phyloP scores from a whole-genome alignment of 2,329 filamentous ascomycete genomes.

The Aspergillus carbonarius region DNA sequence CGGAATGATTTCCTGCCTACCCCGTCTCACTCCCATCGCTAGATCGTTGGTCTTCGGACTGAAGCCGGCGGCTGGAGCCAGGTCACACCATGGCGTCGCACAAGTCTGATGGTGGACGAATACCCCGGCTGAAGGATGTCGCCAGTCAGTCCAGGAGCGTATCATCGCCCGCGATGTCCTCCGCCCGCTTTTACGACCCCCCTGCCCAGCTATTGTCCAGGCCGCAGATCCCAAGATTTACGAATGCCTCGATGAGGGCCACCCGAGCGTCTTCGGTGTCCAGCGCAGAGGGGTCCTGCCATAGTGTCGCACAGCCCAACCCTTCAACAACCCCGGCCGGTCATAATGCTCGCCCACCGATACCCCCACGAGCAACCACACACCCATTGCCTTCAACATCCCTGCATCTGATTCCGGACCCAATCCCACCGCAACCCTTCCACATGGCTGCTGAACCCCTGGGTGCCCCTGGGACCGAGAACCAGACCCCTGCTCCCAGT shows the following conservation, averaged over 20 bases:
- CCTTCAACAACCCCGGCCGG: conserved; percentile 21
- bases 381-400: conserved; percentile 18
- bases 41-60: conserved; percentile 29
- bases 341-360: conserved; percentile 27
- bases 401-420: conserved; percentile 5
- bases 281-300: conserved; percentile 25
- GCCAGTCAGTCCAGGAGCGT: conserved; percentile 24
- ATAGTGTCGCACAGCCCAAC: conserved; percentile 20
- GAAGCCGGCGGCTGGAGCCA: conserved; percentile 25
- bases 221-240: conserved; percentile 29
- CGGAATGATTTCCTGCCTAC: conserved; percentile 34
- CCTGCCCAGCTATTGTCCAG: conserved; percentile 23
- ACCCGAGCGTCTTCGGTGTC: conserved; percentile 31
- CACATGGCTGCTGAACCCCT: conserved; percentile 10
- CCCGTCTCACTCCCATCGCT: conserved; percentile 23
- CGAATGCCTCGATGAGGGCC: conserved; percentile 21
- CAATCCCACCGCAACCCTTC: conserved; percentile 4
- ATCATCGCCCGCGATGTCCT: conserved; percentile 24
- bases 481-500: conserved; percentile 21
- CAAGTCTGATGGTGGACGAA: conserved; percentile 32
- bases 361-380: conserved; percentile 31
- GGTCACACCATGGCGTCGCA: conserved; percentile 40
- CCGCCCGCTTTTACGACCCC: conserved; percentile 18
- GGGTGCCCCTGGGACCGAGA: conserved; percentile 17
- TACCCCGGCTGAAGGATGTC: conserved; percentile 29